Percentiles rank a stretch among this genome's conserved stretches.
Evolutionary conservation across 257 asterid genomes (phyloP).

Genomic region (Asclepias syriaca): DNA sequence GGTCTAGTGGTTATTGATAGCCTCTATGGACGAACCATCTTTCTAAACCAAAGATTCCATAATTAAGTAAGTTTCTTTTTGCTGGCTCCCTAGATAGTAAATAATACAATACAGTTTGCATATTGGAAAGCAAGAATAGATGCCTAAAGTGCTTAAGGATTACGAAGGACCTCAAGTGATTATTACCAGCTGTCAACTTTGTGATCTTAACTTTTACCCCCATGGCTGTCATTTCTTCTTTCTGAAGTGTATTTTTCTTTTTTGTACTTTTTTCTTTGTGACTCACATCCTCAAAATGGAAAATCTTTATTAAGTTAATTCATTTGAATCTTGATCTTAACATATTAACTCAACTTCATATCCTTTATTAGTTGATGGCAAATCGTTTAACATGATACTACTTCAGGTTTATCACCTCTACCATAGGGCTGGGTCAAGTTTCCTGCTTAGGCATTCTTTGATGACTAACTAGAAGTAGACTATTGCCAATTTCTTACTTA

Average conservation of each 20-base stretch:
- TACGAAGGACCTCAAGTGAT: conserved; percentile 7
- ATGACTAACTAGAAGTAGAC: background rate
- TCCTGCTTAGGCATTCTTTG: background rate
- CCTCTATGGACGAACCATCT: background rate
- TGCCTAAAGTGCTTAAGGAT: conserved; percentile 11
- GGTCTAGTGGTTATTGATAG: background rate
- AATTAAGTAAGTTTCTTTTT: background rate
- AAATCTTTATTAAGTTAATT: conserved; percentile 4
- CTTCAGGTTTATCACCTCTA: background rate
- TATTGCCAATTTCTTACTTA: background rate
- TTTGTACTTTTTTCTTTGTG: conserved; percentile 6
- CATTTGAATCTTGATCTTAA: background rate
- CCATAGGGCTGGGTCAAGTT: background rate
- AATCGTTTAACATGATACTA: background rate
- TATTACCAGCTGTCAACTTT: conserved; percentile 6
- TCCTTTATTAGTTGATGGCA: background rate
- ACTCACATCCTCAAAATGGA: conserved; percentile 10
- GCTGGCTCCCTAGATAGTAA: background rate
- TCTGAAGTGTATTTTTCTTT: conserved; percentile 16
- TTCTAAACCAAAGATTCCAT: background rate
- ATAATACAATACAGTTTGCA: background rate
- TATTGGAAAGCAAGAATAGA: conserved; percentile 9
- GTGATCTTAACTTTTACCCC: background rate
- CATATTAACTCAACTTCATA: background rate
- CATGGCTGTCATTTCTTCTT: conserved; percentile 12